Conservation (phyloP, 164 flowering plant genomes). For the Berberis vulgaris region DNA sequence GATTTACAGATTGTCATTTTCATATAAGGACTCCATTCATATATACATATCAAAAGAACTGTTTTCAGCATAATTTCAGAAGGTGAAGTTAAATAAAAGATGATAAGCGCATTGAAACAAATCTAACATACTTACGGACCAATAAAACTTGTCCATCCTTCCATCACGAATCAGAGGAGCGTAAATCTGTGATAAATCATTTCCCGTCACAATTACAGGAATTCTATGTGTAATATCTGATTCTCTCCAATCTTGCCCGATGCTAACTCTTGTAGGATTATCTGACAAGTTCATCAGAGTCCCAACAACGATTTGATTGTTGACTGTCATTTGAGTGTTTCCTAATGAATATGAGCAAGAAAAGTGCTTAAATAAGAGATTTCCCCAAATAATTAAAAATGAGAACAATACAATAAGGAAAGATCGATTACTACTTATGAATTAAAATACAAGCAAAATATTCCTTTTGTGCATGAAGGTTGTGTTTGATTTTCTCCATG, state of each 20-base stretch:
- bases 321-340: conserved; percentile 92
- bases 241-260: conserved; percentile 91
- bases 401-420: no score
- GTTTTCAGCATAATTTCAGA: background rate
- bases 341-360: conserved; percentile 31
- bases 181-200: conserved; percentile 82
- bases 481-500: no score
- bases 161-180: conserved; percentile 98
- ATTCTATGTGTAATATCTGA: conserved; percentile 66
- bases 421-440: no score
- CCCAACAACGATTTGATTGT: conserved; percentile 93
- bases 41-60: no score
- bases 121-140: conserved; percentile 30
- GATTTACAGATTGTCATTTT: no score
- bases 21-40: no score
- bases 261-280: conserved; percentile 92
- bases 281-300: conserved; percentile 89
- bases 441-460: no score
- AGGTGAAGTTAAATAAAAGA: background rate
- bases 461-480: no score
- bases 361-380: background rate
- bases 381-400: background rate
- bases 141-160: conserved; percentile 95
- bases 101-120: background rate
- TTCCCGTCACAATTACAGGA: conserved; percentile 86